A percentile compares a stretch with the other conserved stretches of the same genome.
Conservation (phyloP, 1,139 yeast species). For the Insectozyma bohioensis region DNA sequence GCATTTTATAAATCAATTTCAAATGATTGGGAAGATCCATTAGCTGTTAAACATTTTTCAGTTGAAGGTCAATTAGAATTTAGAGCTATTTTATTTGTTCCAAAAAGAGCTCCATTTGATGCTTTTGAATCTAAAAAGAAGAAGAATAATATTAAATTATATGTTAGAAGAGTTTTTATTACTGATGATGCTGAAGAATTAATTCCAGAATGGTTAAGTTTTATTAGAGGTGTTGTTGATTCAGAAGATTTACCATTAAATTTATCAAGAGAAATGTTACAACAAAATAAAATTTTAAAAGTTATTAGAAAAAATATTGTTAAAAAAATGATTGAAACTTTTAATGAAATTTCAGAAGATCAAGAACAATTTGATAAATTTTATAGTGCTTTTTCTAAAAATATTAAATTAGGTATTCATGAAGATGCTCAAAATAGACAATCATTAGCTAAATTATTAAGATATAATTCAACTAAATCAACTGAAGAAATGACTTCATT, state of each 20-base stretch:
- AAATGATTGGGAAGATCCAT: constrained; percentile 99
- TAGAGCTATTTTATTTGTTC: constrained; percentile 96
- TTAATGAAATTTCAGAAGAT: constrained; percentile 99
- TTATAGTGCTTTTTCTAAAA: constrained; percentile 98
- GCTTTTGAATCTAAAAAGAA: constrained; percentile 97
- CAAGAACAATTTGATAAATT: constrained; percentile 97
- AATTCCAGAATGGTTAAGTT: constrained; percentile 98
- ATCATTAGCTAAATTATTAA: constrained; percentile 92
- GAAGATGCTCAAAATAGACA: constrained; percentile 98
- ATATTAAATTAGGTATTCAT: constrained; percentile 98
- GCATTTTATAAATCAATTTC: constrained; percentile 99
- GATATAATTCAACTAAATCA: constrained; percentile 97
- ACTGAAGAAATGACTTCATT: constrained; percentile 91
- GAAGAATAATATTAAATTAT: constrained; percentile 98
- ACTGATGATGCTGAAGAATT: constrained; percentile 99
- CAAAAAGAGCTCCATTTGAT: constrained; percentile 99
- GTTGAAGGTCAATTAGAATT: constrained; percentile 99
- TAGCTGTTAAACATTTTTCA: constrained; percentile 98
- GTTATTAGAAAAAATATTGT: constrained; percentile 99
- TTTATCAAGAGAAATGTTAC: constrained; percentile 99
- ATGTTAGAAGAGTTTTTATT: constrained; percentile 99
- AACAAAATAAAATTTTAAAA: constrained; percentile 99
- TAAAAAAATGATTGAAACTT: constrained; percentile 97
- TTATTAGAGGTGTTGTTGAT: constrained; percentile 99
- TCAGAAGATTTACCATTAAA: constrained; percentile 99